Base-by-base conservation (phyloP, 1,284 basidiomycete species). In the Quambalaria eucalypti region DNA sequence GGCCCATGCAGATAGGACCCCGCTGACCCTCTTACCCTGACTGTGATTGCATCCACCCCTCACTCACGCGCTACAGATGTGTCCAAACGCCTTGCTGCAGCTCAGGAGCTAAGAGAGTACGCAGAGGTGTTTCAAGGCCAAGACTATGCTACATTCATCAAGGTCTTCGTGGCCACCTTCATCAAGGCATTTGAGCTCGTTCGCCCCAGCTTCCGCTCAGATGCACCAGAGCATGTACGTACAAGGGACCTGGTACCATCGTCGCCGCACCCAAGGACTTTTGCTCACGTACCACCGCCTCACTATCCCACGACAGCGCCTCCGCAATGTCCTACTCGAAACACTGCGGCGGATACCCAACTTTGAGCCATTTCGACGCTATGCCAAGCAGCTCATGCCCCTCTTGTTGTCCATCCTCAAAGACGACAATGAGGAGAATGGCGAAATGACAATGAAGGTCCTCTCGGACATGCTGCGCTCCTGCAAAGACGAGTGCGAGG, bases 371-470 rank as follows among this genome's bases (percentile, higher is more conserved):
- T 81, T 91, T 48, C 83, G 87, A 42, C 81, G 83, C 38, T 85
- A 88, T 64, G 82, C 85, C 26, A 78, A 82, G 28, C 77, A 82
- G 16, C 83, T 97, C 48, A 87, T 89, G 76, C 81, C 65, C 51
- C 74, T 82, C 47, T 79, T 96, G 82, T 81, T 97, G 52, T 81
- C 87, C 63, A 80, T 92, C 40, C 81, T 98, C 40, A 86, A 87
- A 48, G 80, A 84, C 61, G 96, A 99, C 79, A 97, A 95, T 73
- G 95, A 99, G 78, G 95, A 99, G 71, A 95, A 92, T 71, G 95
- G 88, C 1, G 82, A 87, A 29, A 82, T 87, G 2, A 89, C 87
- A 54, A 89, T 93, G 81, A 98, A 98, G 78, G 87, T 87, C 56
- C 83, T 95, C 68, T 86, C 91, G 59, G 95, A 99, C 77, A 67